These are phyloP conservation scores for Alternaria gansuensis DNA, from an alignment of 2,329 filamentous ascomycete genomes.

Conservation along the genomic window DNA sequence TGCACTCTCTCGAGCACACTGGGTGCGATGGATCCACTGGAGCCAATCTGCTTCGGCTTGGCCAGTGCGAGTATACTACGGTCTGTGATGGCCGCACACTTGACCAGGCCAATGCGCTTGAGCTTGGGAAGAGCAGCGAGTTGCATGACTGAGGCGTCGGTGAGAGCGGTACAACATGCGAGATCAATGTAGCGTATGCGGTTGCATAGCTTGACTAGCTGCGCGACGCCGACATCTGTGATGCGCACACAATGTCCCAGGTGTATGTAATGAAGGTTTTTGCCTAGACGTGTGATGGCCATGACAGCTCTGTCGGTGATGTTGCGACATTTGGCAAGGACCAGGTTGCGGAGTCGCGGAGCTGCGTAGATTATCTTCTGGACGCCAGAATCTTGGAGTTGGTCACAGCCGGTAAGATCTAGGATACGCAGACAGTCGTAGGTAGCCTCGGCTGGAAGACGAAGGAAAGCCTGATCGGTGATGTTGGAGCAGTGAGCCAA, in stretches of 20 bases:
- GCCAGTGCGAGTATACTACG: constrained; percentile 86
- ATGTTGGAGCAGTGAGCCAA: constrained; percentile 86
- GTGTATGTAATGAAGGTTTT: constrained; percentile 97
- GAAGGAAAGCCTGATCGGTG: constrained; percentile 86
- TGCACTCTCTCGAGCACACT: constrained; percentile 90
- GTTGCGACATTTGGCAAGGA: constrained; percentile 91
- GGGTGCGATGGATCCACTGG: constrained; percentile 65
- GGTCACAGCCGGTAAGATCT: constrained; percentile 87
- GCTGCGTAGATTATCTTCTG: constrained; percentile 87
- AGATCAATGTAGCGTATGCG: constrained; percentile 97
- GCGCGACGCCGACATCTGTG: constrained; percentile 86
- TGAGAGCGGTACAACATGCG: constrained; percentile 90
- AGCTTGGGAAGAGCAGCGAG: constrained; percentile 89
- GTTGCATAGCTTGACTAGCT: constrained; percentile 84
- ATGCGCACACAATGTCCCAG: constrained; percentile 92
- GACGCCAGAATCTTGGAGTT: constrained; percentile 85
- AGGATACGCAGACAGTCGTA: constrained; percentile 93
- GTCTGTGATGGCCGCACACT: constrained; percentile 90
- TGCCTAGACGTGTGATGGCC: constrained; percentile 87
- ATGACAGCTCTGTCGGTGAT: constrained; percentile 89
- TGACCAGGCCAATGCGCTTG: constrained; percentile 92
- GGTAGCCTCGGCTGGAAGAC: constrained; percentile 71
- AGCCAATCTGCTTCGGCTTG: constrained; percentile 65
- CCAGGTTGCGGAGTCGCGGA: constrained; percentile 88
- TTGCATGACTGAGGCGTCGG: constrained; percentile 84